Conservation (phyloP, 148 eudicot genomes). For the Vaccinium myrtillus region DNA sequence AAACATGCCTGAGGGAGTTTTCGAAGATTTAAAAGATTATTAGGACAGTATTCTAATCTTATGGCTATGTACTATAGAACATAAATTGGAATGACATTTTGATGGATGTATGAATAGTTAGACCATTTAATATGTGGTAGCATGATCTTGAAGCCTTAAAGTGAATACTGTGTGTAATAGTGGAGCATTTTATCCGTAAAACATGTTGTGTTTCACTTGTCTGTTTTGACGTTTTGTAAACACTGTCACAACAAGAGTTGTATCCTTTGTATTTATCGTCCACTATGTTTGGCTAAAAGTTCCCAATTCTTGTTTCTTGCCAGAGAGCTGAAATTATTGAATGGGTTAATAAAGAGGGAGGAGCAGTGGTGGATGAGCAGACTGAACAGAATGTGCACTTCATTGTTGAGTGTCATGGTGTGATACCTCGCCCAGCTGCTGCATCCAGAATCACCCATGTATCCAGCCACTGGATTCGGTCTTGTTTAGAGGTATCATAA, state of each 20-base stretch:
- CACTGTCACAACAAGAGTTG: not conserved
- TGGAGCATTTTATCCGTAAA: not conserved
- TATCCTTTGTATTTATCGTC: not conserved
- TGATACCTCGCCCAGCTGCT: constrained; percentile 31
- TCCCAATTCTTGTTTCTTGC: constrained; percentile 17
- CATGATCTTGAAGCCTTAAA: constrained; percentile 3
- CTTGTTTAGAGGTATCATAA: constrained; percentile 70
- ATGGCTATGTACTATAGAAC: not conserved
- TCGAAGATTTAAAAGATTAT: not conserved
- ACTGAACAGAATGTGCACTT: constrained; percentile 48
- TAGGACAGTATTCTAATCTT: not conserved
- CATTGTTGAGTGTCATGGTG: constrained; percentile 78
- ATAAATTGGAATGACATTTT: not conserved
- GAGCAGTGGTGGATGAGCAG: constrained; percentile 53
- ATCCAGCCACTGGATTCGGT: constrained; percentile 86
- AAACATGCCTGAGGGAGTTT: not conserved
- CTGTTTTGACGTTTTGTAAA: constrained; percentile 1
- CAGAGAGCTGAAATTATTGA: constrained; percentile 82
- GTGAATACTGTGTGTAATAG: not conserved
- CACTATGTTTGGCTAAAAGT: not conserved
- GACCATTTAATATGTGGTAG: constrained; percentile 6
- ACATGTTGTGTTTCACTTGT: not conserved
- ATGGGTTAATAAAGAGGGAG: constrained; percentile 86
- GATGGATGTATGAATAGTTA: not conserved
- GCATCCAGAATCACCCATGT: constrained; percentile 42